Conservation (phyloP, 371 early-diverging fungal genomes). For the Rhizopus delemar region DNA sequence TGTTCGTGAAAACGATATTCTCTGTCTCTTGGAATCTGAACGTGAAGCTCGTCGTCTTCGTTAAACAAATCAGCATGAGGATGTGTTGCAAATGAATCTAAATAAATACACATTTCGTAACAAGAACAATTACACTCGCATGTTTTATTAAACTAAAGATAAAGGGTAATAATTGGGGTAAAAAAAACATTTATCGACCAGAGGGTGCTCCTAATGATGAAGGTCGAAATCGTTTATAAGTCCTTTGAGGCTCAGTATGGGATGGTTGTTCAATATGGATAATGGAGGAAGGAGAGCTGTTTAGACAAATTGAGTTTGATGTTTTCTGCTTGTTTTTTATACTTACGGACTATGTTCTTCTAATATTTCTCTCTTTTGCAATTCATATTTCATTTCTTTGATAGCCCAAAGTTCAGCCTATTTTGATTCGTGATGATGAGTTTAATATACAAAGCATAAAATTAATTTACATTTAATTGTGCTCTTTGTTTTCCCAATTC, state of each 20-base stretch:
- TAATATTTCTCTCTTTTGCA: slow-evolving; percentile 28
- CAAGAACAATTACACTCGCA: background rate
- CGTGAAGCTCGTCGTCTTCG: slow-evolving; percentile 99
- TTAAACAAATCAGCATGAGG: slow-evolving; percentile 49
- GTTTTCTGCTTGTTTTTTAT: background rate
- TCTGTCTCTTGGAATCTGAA: slow-evolving; percentile 97
- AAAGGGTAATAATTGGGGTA: background rate
- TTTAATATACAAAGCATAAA: background rate
- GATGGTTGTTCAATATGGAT: background rate
- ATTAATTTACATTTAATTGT: slow-evolving; percentile 25
- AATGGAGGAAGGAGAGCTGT: background rate
- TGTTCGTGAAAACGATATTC: slow-evolving; percentile 95
- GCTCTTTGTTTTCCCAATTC: slow-evolving; percentile 39
- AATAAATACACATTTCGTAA: background rate
- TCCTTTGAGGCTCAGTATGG: background rate
- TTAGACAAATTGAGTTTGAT: background rate
- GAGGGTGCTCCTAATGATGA: slow-evolving; percentile 26
- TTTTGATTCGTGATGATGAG: background rate
- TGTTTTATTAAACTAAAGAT: background rate
- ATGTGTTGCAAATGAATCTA: background rate
- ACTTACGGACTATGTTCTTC: slow-evolving; percentile 11
- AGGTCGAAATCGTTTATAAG: slow-evolving; percentile 3
- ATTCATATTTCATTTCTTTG: slow-evolving; percentile 35
- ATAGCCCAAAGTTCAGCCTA: slow-evolving; percentile 48
- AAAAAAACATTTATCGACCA: slow-evolving; percentile 2